Percentiles rank a stretch among this genome's conserved stretches.
phyloP scores from a whole-genome alignment of 1,284 basidiomycete species.

The Phlebopus sp. region DNA sequence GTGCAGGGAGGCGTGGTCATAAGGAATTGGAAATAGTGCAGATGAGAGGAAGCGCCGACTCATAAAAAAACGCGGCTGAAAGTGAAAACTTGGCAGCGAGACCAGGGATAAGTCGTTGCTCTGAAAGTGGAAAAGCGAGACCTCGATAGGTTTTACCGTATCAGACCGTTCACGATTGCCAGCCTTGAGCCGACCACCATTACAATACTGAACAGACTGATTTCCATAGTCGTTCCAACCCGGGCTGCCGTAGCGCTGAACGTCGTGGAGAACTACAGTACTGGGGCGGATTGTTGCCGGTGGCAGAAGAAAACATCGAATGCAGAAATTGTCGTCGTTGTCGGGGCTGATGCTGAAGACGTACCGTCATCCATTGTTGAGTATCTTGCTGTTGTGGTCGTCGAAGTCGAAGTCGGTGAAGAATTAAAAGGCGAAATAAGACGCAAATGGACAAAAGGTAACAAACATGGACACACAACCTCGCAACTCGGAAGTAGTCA shows the following conservation, averaged over 20 bases:
- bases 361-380: conserved; percentile 78
- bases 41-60: neutral
- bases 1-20: neutral
- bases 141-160: conserved; percentile 10
- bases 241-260: conserved; percentile 29
- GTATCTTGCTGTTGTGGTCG: conserved; percentile 19
- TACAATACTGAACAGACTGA: conserved; percentile 15
- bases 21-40: conserved; percentile 7
- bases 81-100: conserved; percentile 4
- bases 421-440: neutral
- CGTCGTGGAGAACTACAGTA: conserved; percentile 24
- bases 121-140: conserved; percentile 8
- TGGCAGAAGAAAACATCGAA: conserved; percentile 33
- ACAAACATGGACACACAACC: conserved; percentile 11
- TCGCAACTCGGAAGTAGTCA: neutral
- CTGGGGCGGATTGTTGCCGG: conserved; percentile 41
- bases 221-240: conserved; percentile 25
- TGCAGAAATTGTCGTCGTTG: conserved; percentile 38
- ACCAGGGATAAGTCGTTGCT: neutral
- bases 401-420: conserved; percentile 10
- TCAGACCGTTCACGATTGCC: conserved; percentile 14
- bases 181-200: conserved; percentile 33
- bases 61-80: conserved; percentile 4
- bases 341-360: conserved; percentile 67
- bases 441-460: neutral